Conservation (phyloP, 2,329 filamentous ascomycete species). For the Hirsutella minnesotensis region DNA sequence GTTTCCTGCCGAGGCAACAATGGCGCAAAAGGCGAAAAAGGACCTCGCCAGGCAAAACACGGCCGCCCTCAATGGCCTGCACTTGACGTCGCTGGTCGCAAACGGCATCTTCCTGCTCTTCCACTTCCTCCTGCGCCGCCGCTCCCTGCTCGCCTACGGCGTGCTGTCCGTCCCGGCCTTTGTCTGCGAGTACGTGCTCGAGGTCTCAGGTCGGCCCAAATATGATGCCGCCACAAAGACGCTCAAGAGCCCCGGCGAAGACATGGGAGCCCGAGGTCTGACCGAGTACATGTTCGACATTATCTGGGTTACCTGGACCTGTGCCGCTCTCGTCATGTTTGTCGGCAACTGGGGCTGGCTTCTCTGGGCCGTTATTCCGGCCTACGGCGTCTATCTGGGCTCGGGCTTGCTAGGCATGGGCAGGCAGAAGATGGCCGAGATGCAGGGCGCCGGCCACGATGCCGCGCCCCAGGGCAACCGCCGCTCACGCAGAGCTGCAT, state of each 20-base stretch:
- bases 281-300: conserved; percentile 99
- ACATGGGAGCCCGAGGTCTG: conserved; percentile 74
- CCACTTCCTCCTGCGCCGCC: conserved; percentile 53
- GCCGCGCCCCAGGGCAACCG: conserved; percentile 34
- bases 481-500: conserved; percentile 42
- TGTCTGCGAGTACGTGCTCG: conserved; percentile 73
- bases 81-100: conserved; percentile 60
- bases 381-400: conserved; percentile 43
- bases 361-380: conserved; percentile 42
- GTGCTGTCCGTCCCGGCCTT: conserved; percentile 64
- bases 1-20: too few relatives aligned
- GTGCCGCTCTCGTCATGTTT: conserved; percentile 57
- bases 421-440: conserved; percentile 37
- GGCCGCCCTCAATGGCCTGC: conserved; percentile 66
- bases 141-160: conserved; percentile 56
- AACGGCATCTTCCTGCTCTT: conserved; percentile 66
- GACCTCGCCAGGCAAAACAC: conserved; percentile 67
- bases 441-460: conserved; percentile 23
- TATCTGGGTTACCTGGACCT: conserved; percentile 86
- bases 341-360: conserved; percentile 68
- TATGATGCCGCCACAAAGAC: conserved; percentile 51
- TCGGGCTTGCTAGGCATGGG: conserved; percentile 41
- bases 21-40: conserved; percentile 54
- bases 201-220: conserved; percentile 69
- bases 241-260: conserved; percentile 72